Evolutionary conservation across 2,329 filamentous ascomycete species (phyloP), one percentile per base, ranked within the genome.

Genomic region (Parascedosporium putredinis): DNA sequence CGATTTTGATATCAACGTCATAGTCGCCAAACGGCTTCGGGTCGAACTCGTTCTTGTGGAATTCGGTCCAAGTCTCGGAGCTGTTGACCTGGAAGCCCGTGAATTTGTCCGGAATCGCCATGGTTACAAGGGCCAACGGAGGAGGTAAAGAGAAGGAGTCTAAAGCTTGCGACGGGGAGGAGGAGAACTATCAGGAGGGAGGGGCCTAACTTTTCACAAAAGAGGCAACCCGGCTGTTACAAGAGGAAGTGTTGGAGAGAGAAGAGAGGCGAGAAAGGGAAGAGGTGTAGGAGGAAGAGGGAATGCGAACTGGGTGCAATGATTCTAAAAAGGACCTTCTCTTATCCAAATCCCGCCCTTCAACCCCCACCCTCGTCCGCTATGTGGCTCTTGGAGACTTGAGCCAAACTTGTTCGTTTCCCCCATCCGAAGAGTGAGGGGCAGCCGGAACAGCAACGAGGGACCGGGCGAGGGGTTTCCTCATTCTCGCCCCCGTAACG

Each of bases 1-100:
- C 79, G 60, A 93, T 84, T 70, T 88, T 84, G 66, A 94, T 78
- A 60, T 93, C 86, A 57, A 93, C 79, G 62, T 93, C 86, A 66
- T 85, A 76, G 61, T 88, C 84, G 53, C 86, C 61, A 89, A 91
- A 16, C 82, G 83, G 85, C 72, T 94, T 93, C 52, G 90, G 81
- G 58, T 82, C 78, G 72, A 88, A 88, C 72, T 90, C 65, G 61
- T 84, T 81, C 69, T 87, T 84, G 59, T 83, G 71, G 60, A 83
- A 81, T 52, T 81, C 71, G 55, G 76, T 66, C 73, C 74, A 79
- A 43, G 69, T 72, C 47, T 73, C 73, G 22, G 73, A 64, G 50
- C 50, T 69, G 51, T 75, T 64, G 59, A 80, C 74, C 66, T 81
- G 76, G 68, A 81, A 82, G 55, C 78, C 76, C 51, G 69, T 72